A percentile compares a stretch with the other conserved stretches of the same genome.
Conservation (phyloP, 331 rosid genomes). For the Cydonia oblonga region DNA sequence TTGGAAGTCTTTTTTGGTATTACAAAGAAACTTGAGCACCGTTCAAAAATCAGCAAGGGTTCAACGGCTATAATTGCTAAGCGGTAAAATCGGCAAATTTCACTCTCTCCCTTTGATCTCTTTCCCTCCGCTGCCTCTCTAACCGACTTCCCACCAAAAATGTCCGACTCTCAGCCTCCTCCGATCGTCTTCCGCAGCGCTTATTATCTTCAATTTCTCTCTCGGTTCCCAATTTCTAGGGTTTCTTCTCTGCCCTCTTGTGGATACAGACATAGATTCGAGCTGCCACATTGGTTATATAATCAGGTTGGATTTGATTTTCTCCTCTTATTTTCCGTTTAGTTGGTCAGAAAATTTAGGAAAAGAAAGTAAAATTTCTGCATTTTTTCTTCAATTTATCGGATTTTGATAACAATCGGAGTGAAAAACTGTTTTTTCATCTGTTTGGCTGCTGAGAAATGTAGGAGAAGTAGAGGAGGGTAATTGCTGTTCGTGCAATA, state of each 20-base stretch:
- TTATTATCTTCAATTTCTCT: constrained; percentile 4
- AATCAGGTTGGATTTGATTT: constrained; percentile 13
- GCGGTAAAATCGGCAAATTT: constrained; percentile 21
- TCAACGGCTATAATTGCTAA: constrained; percentile 6
- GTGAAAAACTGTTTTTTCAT: not conserved
- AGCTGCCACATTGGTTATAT: not conserved
- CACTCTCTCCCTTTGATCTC: constrained; percentile 16
- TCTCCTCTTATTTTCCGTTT: not conserved
- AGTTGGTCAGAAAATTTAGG: not conserved
- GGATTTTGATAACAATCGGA: not conserved
- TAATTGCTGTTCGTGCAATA: not conserved
- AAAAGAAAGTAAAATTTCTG: not conserved
- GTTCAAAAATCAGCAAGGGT: not conserved
- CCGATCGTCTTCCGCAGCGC: not conserved
- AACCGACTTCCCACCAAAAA: constrained; percentile 18
- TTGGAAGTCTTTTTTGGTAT: not conserved
- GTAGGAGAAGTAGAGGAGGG: not conserved
- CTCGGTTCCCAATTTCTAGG: constrained; percentile 8
- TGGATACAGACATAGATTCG: not conserved
- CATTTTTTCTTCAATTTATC: not conserved
- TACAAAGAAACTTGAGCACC: not conserved
- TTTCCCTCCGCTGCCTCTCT: not conserved
- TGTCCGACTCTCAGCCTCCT: constrained; percentile 19
- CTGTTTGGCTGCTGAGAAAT: not conserved
- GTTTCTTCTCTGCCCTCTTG: not conserved